Evolutionary conservation across 768 basidiomycete species (phyloP), one percentile per base, ranked within the genome.

Genomic region (Lentinula sp.): DNA sequence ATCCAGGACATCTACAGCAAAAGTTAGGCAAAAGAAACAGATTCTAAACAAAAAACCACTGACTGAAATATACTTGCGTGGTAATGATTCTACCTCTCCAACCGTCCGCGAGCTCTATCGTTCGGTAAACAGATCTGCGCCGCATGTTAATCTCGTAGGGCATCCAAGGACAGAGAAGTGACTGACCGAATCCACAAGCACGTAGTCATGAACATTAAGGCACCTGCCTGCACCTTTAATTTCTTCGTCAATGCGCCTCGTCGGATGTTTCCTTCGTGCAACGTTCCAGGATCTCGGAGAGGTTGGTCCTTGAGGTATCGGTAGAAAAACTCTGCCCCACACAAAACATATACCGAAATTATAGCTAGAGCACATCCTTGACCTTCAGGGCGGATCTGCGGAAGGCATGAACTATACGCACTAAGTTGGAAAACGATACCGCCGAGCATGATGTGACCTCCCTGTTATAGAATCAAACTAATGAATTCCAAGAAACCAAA

Each of bases 41-140:
- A 55, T 28, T 61, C 54, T 18, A 42, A 56, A 51, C 6, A 52
- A 32, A 49, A 62, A 21, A 50, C 53, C 2, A 69, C 74, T n/a
- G 51, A 74, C 73, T 70, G 69, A 77, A 77, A 55, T 74, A 76
- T 9, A 73, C 62, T 63, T 81, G 66, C 0, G 75, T 78, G 2
- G 65, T 63, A 40, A 78, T 75, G 57, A 80, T 72, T 5, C 66
- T 63, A 4, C 79, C 77, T 23, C 64, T 63, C 79, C 79, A 80
- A 5, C 78, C 75, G 46, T 76, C 75, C 5, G 69, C 54, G 2
- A 80, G 70, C 64, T 79, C 78, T 45, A 76, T 70, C 3, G 74
- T 75, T 40, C 78, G 73, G 66, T 80, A 80, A 15, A 80, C 68
- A 6, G 73, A 70, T 42, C 78, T 80, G 56, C 21, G n/a, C 0